phyloP scores from a whole-genome alignment of 768 basidiomycete genomes.

The Russula griseocarnosa region DNA sequence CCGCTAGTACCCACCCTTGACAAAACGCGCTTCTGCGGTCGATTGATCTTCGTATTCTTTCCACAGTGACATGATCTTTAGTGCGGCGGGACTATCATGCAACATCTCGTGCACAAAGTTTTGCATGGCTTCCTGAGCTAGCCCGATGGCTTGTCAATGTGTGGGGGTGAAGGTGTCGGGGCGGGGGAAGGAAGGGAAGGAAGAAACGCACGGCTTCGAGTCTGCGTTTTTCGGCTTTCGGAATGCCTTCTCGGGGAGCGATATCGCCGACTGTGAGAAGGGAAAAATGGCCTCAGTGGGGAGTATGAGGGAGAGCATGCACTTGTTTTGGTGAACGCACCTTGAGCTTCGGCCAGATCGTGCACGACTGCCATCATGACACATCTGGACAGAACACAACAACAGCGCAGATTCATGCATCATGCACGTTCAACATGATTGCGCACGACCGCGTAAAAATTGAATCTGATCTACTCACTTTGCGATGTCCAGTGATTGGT shows the following conservation, averaged over 20 bases:
- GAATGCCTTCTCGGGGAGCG: constrained; percentile 80
- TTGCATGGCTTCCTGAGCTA: constrained; percentile 75
- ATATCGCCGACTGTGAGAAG: constrained; percentile 83
- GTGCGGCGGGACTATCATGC: constrained; percentile 64
- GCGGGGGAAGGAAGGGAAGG: not conserved
- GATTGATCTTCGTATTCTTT: constrained; percentile 80
- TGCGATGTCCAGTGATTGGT: constrained; percentile 62
- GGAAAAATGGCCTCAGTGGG: not conserved
- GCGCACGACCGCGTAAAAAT: not conserved
- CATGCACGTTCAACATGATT: not conserved
- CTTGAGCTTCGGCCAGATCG: constrained; percentile 94
- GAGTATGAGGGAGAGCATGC: not conserved
- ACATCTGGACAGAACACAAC: constrained; percentile 45
- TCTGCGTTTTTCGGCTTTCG: constrained; percentile 72
- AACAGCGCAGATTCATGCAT: not conserved
- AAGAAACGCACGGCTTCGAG: constrained; percentile 58
- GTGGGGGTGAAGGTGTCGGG: not conserved
- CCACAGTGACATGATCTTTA: constrained; percentile 68
- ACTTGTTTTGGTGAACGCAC: constrained; percentile 36
- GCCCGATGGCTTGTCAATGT: not conserved
- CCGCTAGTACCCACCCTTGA: constrained; percentile 68
- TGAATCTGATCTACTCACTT: constrained; percentile 45
- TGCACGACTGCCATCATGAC: constrained; percentile 91
- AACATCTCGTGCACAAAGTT: constrained; percentile 88
- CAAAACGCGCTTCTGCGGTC: constrained; percentile 75